Evolutionary conservation across 768 basidiomycete genomes (phyloP).

Genomic region (Leccinum sublutescens): DNA sequence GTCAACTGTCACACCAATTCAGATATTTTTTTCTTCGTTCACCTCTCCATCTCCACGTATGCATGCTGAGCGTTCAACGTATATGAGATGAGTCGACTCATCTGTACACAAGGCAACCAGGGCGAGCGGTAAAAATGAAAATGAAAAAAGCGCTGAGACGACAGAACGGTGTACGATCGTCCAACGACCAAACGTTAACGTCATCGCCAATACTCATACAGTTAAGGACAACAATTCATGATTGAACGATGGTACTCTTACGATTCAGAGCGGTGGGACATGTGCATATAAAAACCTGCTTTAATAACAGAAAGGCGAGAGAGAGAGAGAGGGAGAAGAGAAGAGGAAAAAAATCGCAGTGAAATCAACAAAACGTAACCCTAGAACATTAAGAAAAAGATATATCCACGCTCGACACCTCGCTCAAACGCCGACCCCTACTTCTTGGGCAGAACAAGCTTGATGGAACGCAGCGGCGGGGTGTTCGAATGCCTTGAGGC

Average conservation of each 20-base stretch:
- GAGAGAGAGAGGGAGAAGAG: background rate
- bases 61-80: background rate
- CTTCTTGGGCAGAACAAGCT: conserved; percentile 32
- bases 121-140: background rate
- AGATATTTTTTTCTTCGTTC: background rate
- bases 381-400: background rate
- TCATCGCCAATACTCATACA: too few species aligned
- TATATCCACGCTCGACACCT: background rate
- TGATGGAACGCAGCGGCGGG: conserved; percentile 30
- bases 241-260: background rate
- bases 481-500: conserved; percentile 23
- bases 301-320: background rate
- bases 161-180: background rate
- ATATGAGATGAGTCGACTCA: background rate
- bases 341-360: background rate
- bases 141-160: background rate
- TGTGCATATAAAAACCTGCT: background rate
- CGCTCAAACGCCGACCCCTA: conserved; percentile 12
- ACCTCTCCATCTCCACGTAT: background rate
- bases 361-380: background rate
- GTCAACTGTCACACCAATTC: background rate
- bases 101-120: background rate
- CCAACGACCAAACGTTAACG: background rate
- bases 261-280: background rate
- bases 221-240: background rate